Percentiles rank a stretch among this genome's conserved stretches.
These are phyloP conservation scores for Leptographium galeiforme DNA, from an alignment of 2,329 filamentous ascomycete genomes.

Conservation along the genomic window DNA sequence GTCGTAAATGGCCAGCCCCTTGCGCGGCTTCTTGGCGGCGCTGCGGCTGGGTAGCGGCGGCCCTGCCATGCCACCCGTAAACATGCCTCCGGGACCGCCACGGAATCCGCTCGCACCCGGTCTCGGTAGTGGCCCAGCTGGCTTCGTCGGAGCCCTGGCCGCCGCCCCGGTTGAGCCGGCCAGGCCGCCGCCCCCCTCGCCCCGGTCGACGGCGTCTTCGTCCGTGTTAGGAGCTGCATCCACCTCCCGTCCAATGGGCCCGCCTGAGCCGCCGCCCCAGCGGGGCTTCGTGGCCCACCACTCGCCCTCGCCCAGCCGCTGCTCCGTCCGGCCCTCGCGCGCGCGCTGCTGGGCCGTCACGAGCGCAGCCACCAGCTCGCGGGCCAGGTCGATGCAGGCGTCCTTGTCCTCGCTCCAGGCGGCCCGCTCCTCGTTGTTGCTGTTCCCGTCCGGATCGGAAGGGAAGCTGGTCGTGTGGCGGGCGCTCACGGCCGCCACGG, in stretches of 20 bases:
- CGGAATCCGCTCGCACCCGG: not conserved
- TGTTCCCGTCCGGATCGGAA: slow-evolving; percentile 2
- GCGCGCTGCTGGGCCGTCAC: slow-evolving; percentile 51
- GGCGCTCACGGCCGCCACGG: slow-evolving; percentile 45
- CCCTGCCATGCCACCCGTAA: not conserved
- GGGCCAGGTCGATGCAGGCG: slow-evolving; percentile 46
- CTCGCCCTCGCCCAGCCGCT: slow-evolving; percentile 40
- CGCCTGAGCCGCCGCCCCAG: slow-evolving; percentile 50
- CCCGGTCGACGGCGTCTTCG: slow-evolving; percentile 27
- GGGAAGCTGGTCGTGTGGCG: slow-evolving; percentile 40
- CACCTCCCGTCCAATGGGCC: slow-evolving; percentile 48
- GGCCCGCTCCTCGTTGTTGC: not conserved
- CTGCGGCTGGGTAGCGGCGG: not conserved
- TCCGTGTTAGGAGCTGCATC: slow-evolving; percentile 25
- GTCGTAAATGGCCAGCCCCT: slow-evolving; percentile 46
- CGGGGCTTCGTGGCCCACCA: slow-evolving; percentile 50
- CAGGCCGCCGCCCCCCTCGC: slow-evolving; percentile 14
- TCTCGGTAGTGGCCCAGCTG: slow-evolving; percentile 9
- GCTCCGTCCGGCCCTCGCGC: slow-evolving; percentile 42
- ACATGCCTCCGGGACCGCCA: not conserved
- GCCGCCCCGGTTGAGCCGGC: not conserved
- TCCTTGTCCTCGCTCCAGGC: slow-evolving; percentile 24
- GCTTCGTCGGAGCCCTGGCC: not conserved
- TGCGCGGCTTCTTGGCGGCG: slow-evolving; percentile 35
- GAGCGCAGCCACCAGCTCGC: slow-evolving; percentile 46